A percentile compares a stretch with the other conserved stretches of the same genome.
Conservation (phyloP, 768 basidiomycete species). For the Mycena haematopus region DNA sequence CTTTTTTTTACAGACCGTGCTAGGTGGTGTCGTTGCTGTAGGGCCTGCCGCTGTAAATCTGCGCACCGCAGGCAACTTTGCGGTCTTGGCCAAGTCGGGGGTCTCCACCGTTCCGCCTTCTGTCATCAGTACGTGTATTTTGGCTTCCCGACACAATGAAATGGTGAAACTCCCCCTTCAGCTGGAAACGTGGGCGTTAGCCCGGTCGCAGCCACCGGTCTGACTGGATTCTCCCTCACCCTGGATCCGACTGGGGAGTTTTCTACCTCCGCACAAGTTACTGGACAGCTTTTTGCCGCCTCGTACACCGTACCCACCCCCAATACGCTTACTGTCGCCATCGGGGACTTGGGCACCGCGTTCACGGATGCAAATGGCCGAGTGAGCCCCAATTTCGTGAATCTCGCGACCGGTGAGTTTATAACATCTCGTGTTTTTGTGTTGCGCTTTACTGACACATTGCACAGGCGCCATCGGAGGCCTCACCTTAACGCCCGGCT, state of each 20-base stretch:
- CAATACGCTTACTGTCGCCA: slow-evolving; percentile 28
- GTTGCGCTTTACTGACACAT: background rate
- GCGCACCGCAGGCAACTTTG: too few relatives aligned
- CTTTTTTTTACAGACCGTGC: too few relatives aligned
- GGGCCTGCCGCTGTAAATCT: too few relatives aligned
- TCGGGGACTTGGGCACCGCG: too few relatives aligned
- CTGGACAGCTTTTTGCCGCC: slow-evolving; percentile 33
- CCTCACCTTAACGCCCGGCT: slow-evolving; percentile 28
- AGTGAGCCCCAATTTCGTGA: slow-evolving; percentile 26
- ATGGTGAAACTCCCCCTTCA: too few relatives aligned
- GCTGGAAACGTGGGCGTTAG: background rate
- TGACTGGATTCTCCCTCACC: background rate
- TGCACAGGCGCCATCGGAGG: slow-evolving; percentile 33
- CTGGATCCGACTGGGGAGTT: background rate
- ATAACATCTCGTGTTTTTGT: background rate
- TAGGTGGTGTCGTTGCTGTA: too few relatives aligned
- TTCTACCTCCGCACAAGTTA: slow-evolving; percentile 33
- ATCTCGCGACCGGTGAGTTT: slow-evolving; percentile 15
- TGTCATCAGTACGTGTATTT: too few relatives aligned
- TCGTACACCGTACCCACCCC: slow-evolving; percentile 33
- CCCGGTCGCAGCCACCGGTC: background rate
- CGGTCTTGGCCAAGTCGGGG: too few relatives aligned
- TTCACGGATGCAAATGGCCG: slow-evolving; percentile 31
- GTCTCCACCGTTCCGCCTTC: too few relatives aligned
- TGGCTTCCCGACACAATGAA: too few relatives aligned